Base-by-base conservation (phyloP, 2,329 filamentous ascomycete species). In the Aspergillus japonicus region DNA sequence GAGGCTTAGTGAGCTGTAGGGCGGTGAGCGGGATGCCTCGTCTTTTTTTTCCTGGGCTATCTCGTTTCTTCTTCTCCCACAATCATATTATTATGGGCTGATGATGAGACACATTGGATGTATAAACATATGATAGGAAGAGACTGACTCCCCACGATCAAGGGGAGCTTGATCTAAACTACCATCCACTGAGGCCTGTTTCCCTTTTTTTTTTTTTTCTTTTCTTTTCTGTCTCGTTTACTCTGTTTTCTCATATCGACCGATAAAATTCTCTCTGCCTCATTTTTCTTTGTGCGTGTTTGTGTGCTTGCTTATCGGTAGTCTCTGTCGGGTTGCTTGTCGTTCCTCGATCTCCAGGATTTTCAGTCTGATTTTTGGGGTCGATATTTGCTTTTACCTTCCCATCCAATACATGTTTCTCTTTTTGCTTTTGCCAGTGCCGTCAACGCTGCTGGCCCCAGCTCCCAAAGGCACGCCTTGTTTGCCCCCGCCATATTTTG, bases 51-150 rank as follows among this genome's bases (percentile, higher is more conserved):
- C 51, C 52, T 26, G 54, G 52, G 64, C n/a, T 7, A 29, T 52
- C 21, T 57, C 50, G 59, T 61, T 51, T 64, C 61, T 52, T 61
- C 58, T 62, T 62, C 52, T 57, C 64, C 65, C 56, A 64, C 66
- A 35, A 35, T 35, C 33, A 31, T 29, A 19, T 55, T 31, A 62
- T 60, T 52, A 50, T 62, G 60, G 74, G 76, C 75, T 74, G 66
- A 71, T 80, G 77, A 79, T 79, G 77, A 80, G 76, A 67, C 69
- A 63, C 11, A 68, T 71, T 74, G 70, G 68, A 74, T 69, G 66
- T 67, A 65, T 62, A 60, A 60, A 60, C 56, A 67, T 73, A 76
- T 75, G 76, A 80, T 79, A 80, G 77, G 77, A 80, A 80, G 77
- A 80, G 77, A 77, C 76, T 80, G 77, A 80, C 69, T 75, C 71